Evolutionary conservation across 1,139 yeast genomes (phyloP).

Genomic region (Suhomyces atakaporum): DNA sequence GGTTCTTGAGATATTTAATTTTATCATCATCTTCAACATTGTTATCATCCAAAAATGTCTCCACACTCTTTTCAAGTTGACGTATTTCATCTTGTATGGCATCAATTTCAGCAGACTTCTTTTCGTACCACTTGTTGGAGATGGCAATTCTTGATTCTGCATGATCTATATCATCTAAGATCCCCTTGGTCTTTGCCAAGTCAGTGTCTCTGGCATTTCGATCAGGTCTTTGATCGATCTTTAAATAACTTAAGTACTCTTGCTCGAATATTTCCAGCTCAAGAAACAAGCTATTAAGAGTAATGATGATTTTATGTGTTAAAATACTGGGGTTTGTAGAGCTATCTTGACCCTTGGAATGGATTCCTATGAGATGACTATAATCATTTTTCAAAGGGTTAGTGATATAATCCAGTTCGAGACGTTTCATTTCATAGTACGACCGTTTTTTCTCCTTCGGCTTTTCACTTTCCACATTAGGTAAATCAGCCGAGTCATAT

Average conservation of each 20-base stretch:
- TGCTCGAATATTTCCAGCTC: constrained; percentile 28
- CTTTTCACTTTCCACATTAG: constrained; percentile 13
- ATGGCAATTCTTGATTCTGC: constrained; percentile 42
- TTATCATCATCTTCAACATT: constrained; percentile 21
- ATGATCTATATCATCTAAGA: constrained; percentile 40
- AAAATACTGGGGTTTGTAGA: constrained; percentile 26
- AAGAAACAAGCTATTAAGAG: constrained; percentile 35
- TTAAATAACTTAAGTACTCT: constrained; percentile 29
- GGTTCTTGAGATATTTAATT: constrained; percentile 25
- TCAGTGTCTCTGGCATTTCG: constrained; percentile 37
- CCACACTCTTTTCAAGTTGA: constrained; percentile 23
- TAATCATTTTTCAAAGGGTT: constrained; percentile 65
- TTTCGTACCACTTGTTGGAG: constrained; percentile 41
- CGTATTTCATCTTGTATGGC: constrained; percentile 22
- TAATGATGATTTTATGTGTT: constrained; percentile 41
- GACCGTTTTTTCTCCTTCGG: constrained; percentile 28
- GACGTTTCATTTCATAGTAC: constrained; percentile 65
- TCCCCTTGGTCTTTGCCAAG: constrained; percentile 26
- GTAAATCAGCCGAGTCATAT: constrained; percentile 45
- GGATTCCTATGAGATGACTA: constrained; percentile 60
- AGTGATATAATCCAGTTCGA: constrained; percentile 66
- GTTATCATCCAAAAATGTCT: constrained; percentile 20
- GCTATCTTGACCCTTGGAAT: constrained; percentile 22
- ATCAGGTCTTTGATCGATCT: constrained; percentile 25
- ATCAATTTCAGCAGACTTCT: constrained; percentile 37